A percentile compares a stretch with the other conserved stretches of the same genome.
Evolutionary conservation across 2,329 filamentous ascomycete genomes (phyloP).

Genomic region (Fusarium subglutinans): DNA sequence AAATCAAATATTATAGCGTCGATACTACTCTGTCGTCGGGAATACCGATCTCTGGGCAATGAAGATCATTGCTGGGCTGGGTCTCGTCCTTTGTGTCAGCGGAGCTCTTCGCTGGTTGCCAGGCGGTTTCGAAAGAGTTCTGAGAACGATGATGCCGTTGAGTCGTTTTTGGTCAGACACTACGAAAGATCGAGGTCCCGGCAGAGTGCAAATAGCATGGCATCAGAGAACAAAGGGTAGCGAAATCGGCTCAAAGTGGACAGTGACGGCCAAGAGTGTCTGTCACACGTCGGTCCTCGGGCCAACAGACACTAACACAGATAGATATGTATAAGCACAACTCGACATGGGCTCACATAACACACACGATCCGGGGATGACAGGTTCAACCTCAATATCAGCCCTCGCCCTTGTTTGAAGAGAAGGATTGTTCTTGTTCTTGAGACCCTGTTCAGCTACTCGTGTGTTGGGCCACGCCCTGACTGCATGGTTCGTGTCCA

Average conservation of each 20-base stretch:
- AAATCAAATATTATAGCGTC: constrained; percentile 26
- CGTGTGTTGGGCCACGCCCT: neutral
- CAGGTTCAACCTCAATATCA: constrained; percentile 8
- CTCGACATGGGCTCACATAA: constrained; percentile 1
- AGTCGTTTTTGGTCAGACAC: neutral
- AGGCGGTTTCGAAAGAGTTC: constrained; percentile 8
- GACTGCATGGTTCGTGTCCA: neutral
- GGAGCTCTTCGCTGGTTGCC: constrained; percentile 33
- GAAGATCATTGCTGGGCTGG: constrained; percentile 32
- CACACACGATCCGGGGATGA: constrained; percentile 20
- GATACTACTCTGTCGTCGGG: constrained; percentile 20
- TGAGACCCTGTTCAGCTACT: neutral
- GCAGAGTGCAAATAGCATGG: neutral
- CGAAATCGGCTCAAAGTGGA: neutral
- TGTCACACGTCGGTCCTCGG: constrained; percentile 16
- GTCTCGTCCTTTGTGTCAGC: constrained; percentile 33
- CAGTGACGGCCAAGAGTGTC: constrained; percentile 5
- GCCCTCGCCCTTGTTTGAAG: constrained; percentile 18
- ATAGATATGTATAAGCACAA: constrained; percentile 13
- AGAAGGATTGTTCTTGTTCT: neutral
- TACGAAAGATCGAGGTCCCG: neutral
- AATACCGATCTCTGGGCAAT: constrained; percentile 34
- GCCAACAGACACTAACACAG: constrained; percentile 19
- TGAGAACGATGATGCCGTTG: constrained; percentile 5
- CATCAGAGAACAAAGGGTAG: neutral